A percentile compares a stretch with the other conserved stretches of the same genome.
These are phyloP conservation scores for Claviceps sp. DNA, from an alignment of 2,329 filamentous ascomycete species.

Conservation along the genomic window DNA sequence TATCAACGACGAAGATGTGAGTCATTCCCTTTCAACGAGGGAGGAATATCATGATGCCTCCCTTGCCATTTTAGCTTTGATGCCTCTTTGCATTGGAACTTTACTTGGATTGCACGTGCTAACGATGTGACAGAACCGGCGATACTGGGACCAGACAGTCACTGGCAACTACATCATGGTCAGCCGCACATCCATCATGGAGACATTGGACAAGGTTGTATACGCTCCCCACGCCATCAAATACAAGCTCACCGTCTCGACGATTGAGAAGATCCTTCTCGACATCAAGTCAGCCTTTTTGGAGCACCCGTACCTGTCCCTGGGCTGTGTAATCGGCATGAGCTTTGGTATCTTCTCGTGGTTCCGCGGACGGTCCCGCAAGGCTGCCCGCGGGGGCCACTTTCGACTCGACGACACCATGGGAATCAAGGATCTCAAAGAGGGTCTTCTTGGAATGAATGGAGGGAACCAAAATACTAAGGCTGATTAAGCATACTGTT, in stretches of 20 bases:
- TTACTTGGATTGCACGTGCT: not conserved
- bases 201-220: conserved; percentile 64
- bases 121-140: conserved; percentile 50
- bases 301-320: conserved; percentile 45
- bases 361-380: conserved; percentile 40
- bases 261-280: conserved; percentile 58
- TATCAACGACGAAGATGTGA: conserved; percentile 94
- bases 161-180: conserved; percentile 84
- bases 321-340: conserved; percentile 44
- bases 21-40: conserved; percentile 19
- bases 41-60: not conserved
- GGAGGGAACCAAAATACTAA: conserved; percentile 22
- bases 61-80: not conserved
- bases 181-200: conserved; percentile 79
- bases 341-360: conserved; percentile 38
- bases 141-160: conserved; percentile 87
- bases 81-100: not conserved
- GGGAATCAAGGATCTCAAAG: conserved; percentile 42
- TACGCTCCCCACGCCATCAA: conserved; percentile 56
- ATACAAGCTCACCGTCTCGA: conserved; percentile 64
- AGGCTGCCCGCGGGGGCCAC: conserved; percentile 36
- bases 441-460: conserved; percentile 44
- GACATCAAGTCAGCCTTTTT: conserved; percentile 45
- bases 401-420: conserved; percentile 49
- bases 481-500: conserved; percentile 16